Conservation (phyloP, 306 rosid genomes). For the Dalbergia cultrata region DNA sequence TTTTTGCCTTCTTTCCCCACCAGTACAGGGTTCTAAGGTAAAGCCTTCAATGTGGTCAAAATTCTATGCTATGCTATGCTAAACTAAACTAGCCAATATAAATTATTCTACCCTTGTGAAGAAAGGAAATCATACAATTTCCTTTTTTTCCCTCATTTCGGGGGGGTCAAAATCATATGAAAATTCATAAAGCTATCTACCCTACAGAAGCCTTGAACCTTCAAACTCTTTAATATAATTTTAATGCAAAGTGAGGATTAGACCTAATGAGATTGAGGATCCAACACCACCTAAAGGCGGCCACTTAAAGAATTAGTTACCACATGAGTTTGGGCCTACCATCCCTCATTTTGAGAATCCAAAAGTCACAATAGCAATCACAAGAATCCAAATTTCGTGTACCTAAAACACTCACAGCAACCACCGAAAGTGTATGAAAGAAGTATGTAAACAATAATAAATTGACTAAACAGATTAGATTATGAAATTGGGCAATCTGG, state of each 20-base stretch:
- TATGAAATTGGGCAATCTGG: too few species aligned
- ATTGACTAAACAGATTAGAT: too few species aligned
- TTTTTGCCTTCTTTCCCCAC: background rate
- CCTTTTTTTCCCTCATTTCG: too few species aligned
- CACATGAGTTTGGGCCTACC: background rate
- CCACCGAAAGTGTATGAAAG: too few species aligned
- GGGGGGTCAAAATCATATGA: too few species aligned
- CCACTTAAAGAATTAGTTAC: background rate
- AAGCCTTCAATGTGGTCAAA: conserved; percentile 5
- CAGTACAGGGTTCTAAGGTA: background rate
- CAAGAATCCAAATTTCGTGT: too few species aligned
- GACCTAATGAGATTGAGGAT: conserved; percentile 22
- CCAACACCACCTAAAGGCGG: conserved; percentile 8
- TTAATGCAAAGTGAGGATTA: background rate
- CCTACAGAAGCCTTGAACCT: conserved; percentile 2
- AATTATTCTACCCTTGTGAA: too few species aligned
- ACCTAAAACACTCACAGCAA: too few species aligned
- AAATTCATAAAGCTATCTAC: conserved; percentile 5
- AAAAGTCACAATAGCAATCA: too few species aligned
- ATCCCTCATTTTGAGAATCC: background rate
- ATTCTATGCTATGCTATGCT: conserved; percentile 10
- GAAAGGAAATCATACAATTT: too few species aligned
- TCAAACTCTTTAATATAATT: background rate
- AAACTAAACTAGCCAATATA: background rate
- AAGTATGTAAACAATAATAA: too few species aligned